These are phyloP conservation scores for Myxozyma sirexii DNA, from an alignment of 805 yeast species.

Conservation along the genomic window DNA sequence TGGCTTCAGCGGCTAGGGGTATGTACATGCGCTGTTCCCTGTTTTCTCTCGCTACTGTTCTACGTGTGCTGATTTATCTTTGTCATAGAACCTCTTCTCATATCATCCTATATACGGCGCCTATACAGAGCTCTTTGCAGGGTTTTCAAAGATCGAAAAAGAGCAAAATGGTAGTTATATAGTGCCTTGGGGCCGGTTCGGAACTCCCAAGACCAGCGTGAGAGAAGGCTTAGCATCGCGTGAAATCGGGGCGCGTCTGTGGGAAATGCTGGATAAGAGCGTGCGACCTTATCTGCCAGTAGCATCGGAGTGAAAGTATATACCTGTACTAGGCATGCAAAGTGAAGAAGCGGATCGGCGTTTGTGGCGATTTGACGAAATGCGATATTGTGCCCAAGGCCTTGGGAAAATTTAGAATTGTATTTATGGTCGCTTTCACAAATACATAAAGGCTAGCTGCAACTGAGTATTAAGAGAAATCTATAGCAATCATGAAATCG, in stretches of 20 bases:
- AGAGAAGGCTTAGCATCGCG: slow-evolving; percentile 9
- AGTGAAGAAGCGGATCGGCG: too few species aligned
- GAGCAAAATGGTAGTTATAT: slow-evolving; percentile 45
- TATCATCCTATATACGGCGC: slow-evolving; percentile 46
- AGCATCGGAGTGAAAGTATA: neutral
- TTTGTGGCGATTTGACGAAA: too few species aligned
- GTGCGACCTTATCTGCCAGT: slow-evolving; percentile 2
- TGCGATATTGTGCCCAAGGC: too few species aligned
- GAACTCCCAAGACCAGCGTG: slow-evolving; percentile 31
- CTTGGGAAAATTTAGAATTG: too few species aligned
- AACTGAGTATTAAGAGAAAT: too few species aligned
- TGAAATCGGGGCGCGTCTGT: slow-evolving; percentile 40
- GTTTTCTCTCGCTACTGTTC: neutral
- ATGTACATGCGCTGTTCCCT: slow-evolving; percentile 1
- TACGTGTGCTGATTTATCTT: neutral
- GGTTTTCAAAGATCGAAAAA: slow-evolving; percentile 45
- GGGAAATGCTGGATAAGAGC: slow-evolving; percentile 45
- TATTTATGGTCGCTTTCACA: too few species aligned
- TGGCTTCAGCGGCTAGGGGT: slow-evolving; percentile 30
- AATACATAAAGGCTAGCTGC: too few species aligned
- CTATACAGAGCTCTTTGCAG: slow-evolving; percentile 50
- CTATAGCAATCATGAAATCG: too few species aligned
- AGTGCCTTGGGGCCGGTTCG: slow-evolving; percentile 51
- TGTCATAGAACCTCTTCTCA: slow-evolving; percentile 18
- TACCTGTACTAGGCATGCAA: neutral